Evolutionary conservation across 2,329 filamentous ascomycete species (phyloP).

Genomic region (Penicillium paneum): DNA sequence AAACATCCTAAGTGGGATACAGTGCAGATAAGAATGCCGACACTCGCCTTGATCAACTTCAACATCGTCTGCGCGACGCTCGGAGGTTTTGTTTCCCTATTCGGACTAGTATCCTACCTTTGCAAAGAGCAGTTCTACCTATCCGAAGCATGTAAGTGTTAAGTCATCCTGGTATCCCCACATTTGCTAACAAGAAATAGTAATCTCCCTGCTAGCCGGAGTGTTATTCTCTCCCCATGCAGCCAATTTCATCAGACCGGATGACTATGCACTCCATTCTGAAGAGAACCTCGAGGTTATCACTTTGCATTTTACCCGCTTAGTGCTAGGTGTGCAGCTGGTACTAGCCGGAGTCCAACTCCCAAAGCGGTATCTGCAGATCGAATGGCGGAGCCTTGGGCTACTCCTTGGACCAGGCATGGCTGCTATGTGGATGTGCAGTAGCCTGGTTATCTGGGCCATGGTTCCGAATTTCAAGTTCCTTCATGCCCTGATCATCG

Average conservation of each 20-base stretch:
- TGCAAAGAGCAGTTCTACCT: slow-evolving; percentile 88
- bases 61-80: slow-evolving; percentile 78
- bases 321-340: slow-evolving; percentile 86
- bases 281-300: slow-evolving; percentile 63
- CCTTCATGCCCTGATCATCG: slow-evolving; percentile 74
- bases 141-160: slow-evolving; percentile 76
- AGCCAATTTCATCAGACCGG: slow-evolving; percentile 69
- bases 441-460: slow-evolving; percentile 74
- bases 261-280: slow-evolving; percentile 66
- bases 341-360: slow-evolving; percentile 85
- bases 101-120: slow-evolving; percentile 84
- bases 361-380: slow-evolving; percentile 74
- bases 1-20: slow-evolving; percentile 4
- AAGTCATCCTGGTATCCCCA: background rate
- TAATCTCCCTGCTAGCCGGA: slow-evolving; percentile 79
- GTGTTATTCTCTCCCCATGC: slow-evolving; percentile 75
- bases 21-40: slow-evolving; percentile 50
- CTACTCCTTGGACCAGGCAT: slow-evolving; percentile 80
- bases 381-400: slow-evolving; percentile 72
- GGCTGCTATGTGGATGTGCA: slow-evolving; percentile 80
- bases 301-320: slow-evolving; percentile 78
- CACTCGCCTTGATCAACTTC: slow-evolving; percentile 68
- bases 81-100: slow-evolving; percentile 85
- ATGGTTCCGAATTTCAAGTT: slow-evolving; percentile 70
- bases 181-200: slow-evolving; percentile 42